Evolutionary conservation across 2,329 filamentous ascomycete genomes (phyloP), one percentile per base, ranked within the genome.

Genomic region (Stagonosporopsis vannaccii): DNA sequence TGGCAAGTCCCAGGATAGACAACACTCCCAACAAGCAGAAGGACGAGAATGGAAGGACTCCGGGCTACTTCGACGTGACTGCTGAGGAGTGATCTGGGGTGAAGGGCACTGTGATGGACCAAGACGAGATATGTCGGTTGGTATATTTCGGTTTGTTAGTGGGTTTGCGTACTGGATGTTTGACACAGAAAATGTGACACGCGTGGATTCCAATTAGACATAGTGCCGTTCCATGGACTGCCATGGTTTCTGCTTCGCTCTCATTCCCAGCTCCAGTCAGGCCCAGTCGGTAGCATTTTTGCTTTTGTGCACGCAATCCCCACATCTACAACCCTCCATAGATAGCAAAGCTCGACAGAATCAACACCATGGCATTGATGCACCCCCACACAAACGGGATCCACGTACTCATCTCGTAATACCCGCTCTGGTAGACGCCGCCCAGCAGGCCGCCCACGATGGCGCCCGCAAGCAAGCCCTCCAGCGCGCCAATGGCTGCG

Each of bases 351-450:
- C 91, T 95, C 5, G 92, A 95, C 60, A 96, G 81, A 45, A 97
- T 87, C 41, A 97, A 80, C 26, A 96, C 84, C 42, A 97, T 75
- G 9, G 94, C 87, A 73, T 92, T 96, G 74, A 94, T 89, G 70
- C 91, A 84, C 1, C 87, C 91, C 93, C 93, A 97, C 20, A 93
- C 84, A 69, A 95, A 90, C 0, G 93, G 93, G 47, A 96, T 90
- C 92, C 92, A 97, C 0, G 93, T 97, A 41, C 92, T 94, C 92
- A 97, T 95, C 68, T 87, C 83, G 73, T 94, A 96, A 76, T 89
- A 91, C 39, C 92, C 93, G 2, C 89, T 85, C 65, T 87, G 85
- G 72, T 96, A 97, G 32, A 94, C 85, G 8, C 89, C 90, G 12
- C 90, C 91, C 19, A 96, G 94, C 91, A 97, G 79, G 47, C 92